Evolutionary conservation across 495 filamentous ascomycete species (phyloP).

Genomic region (Filosporella fistucella): DNA sequence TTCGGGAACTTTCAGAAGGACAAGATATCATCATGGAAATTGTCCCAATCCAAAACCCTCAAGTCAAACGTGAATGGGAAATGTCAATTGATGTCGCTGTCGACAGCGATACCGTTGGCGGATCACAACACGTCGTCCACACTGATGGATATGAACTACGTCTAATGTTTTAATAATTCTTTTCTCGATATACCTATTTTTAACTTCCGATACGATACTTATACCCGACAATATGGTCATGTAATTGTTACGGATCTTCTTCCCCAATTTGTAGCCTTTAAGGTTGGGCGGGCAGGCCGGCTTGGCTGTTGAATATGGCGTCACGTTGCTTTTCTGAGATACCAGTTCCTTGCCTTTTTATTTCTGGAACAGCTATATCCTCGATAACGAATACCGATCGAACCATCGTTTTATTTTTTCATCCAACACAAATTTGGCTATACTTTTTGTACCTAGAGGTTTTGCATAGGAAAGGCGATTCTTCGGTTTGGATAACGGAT

Average conservation of each 20-base stretch:
- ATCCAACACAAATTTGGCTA: too few relatives aligned
- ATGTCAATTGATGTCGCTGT: slow-evolving; percentile 39
- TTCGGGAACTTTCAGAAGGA: slow-evolving; percentile 81
- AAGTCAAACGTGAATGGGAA: slow-evolving; percentile 47
- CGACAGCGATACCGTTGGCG: slow-evolving; percentile 32
- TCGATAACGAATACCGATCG: too few relatives aligned
- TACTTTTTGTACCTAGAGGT: too few relatives aligned
- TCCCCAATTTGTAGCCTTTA: slow-evolving; percentile 6
- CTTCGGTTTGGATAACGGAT: too few relatives aligned
- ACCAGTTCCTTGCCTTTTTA: slow-evolving; percentile 21
- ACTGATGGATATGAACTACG: slow-evolving; percentile 39
- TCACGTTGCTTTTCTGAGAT: slow-evolving; percentile 21
- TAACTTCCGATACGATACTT: slow-evolving; percentile 5
- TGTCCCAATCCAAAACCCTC: slow-evolving; percentile 29
- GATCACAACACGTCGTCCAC: slow-evolving; percentile 30
- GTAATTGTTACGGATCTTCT: slow-evolving; percentile 21
- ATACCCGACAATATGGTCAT: slow-evolving; percentile 22
- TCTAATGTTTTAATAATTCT: slow-evolving; percentile 36
- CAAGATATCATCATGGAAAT: slow-evolving; percentile 74
- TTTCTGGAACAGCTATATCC: too few relatives aligned
- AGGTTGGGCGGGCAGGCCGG: slow-evolving; percentile 7
- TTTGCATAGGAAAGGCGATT: background rate
- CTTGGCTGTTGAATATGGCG: slow-evolving; percentile 20
- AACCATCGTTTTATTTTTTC: too few relatives aligned
- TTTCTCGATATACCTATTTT: slow-evolving; percentile 9